A percentile compares a stretch with the other conserved stretches of the same genome.
Evolutionary conservation across 441 rosid species (phyloP).

Genomic region (Codiaeum variegatum): DNA sequence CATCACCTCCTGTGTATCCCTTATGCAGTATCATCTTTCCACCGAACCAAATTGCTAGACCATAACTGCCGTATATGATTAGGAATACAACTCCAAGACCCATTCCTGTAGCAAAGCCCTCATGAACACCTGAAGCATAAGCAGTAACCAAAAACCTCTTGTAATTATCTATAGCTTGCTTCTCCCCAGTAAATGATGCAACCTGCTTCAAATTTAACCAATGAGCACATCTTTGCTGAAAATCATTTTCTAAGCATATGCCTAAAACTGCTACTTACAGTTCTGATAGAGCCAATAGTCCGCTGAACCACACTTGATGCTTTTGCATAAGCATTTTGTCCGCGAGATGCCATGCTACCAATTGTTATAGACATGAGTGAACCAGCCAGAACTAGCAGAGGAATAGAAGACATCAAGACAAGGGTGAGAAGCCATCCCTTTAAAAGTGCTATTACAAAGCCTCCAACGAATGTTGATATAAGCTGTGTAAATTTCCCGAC

Average conservation of each 20-base stretch:
- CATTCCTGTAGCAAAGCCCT: slow-evolving; percentile 58
- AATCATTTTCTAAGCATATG: slow-evolving; percentile 22
- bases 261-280: slow-evolving; percentile 1
- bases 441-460: slow-evolving; percentile 57
- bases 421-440: slow-evolving; percentile 82
- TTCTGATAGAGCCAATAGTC: slow-evolving; percentile 72
- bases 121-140: slow-evolving; percentile 53
- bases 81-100: slow-evolving; percentile 50
- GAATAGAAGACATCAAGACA: slow-evolving; percentile 62
- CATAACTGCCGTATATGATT: slow-evolving; percentile 45
- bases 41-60: slow-evolving; percentile 71
- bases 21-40: slow-evolving; percentile 62
- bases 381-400: slow-evolving; percentile 63
- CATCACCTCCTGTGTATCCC: slow-evolving; percentile 65
- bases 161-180: slow-evolving; percentile 56
- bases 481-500: slow-evolving; percentile 76
- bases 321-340: slow-evolving; percentile 66
- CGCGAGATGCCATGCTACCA: slow-evolving; percentile 52
- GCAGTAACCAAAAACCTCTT: slow-evolving; percentile 54
- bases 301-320: slow-evolving; percentile 72
- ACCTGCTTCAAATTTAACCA: slow-evolving; percentile 35
- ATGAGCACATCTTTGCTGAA: neutral
- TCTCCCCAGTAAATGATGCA: slow-evolving; percentile 78
- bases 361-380: slow-evolving; percentile 43
- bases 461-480: slow-evolving; percentile 65